Base-by-base conservation (phyloP, 768 basidiomycete genomes). In the Chlorophyllum brunneum region DNA sequence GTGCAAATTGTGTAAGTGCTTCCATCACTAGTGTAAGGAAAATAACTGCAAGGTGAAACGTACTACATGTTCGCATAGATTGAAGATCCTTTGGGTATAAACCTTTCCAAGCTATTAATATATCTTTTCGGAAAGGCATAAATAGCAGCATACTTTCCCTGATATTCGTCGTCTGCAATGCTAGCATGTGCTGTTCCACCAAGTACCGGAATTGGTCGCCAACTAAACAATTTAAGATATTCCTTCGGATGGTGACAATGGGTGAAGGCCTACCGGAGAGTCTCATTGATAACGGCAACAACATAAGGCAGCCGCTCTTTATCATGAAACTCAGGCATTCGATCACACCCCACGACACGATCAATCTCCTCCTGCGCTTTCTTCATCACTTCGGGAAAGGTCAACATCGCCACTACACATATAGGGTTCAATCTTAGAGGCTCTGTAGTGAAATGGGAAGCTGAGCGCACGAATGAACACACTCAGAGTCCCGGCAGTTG, bases 141-240 rank as follows among this genome's bases (percentile, higher is more conserved):
- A 18, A 6, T 5, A 20, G 11, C 6, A 8, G 30, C 51, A 26
- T 29, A 52, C 58, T 64, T 67, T 4, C 65, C 68, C 0, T 69
- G 51, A 53, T 74, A 71, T 0, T 61, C 61, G 45, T 74, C 72
- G 43, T 75, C 72, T 23, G 61, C 61, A 13, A 57, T 65, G 15
- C 62, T 55, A 9, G 63, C 59, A 54, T 75, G 74, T 0, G 72
- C 51, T 2, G 51, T 67, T 10, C 73, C 59, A 3, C 63, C 71
- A 5, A 59, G 55, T 5, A 65, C 63, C 3, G 63, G 58, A 38
- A 66, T 65, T 5, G 62, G 59, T 20, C 61, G 57, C 66, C 67
- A 65, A 10, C 51, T 52, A 33, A 10, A 3, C 8, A n/a, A n/a
- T n/a, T n/a, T n/a, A n/a, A n/a, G n/a, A n/a, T n/a, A n/a, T n/a